A percentile compares a stretch with the other conserved stretches of the same genome.
Evolutionary conservation across 129 eudicot species (phyloP).

Genomic region (Mikania micrantha): DNA sequence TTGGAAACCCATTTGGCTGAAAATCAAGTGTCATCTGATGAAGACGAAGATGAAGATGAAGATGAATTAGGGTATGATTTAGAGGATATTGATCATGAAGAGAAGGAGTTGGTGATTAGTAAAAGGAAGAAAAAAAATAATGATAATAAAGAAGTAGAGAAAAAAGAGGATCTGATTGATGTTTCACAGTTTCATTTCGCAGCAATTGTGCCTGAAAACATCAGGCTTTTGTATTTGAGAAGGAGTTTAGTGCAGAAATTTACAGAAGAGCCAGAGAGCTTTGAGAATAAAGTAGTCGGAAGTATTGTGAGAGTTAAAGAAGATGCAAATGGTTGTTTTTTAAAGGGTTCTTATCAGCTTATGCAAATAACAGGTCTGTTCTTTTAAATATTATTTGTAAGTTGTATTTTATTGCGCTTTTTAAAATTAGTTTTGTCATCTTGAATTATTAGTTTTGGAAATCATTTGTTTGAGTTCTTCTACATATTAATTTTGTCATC

Average conservation of each 20-base stretch:
- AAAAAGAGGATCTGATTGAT: slow-evolving; percentile 19
- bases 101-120: slow-evolving; percentile 4
- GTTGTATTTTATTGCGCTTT: not conserved
- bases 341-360: slow-evolving; percentile 46
- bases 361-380: slow-evolving; percentile 63
- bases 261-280: slow-evolving; percentile 40
- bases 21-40: slow-evolving; percentile 33
- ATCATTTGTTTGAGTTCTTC: too few relatives aligned
- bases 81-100: slow-evolving; percentile 29
- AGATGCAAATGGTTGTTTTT: slow-evolving; percentile 36
- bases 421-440: not conserved
- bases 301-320: slow-evolving; percentile 67
- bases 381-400: not conserved
- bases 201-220: slow-evolving; percentile 52
- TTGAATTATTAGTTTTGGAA: not conserved
- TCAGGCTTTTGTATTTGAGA: slow-evolving; percentile 64
- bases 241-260: slow-evolving; percentile 60
- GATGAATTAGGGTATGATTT: slow-evolving; percentile 33
- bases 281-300: slow-evolving; percentile 62
- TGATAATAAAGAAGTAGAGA: slow-evolving; percentile 16
- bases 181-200: slow-evolving; percentile 41
- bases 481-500: too few relatives aligned
- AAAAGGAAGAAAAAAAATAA: slow-evolving; percentile 33
- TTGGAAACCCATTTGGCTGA: slow-evolving; percentile 64
- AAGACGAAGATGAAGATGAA: slow-evolving; percentile 37